Evolutionary conservation across 2,329 filamentous ascomycete genomes (phyloP), one percentile per base, ranked within the genome.

Genomic region (Sporothrix dimorphospora): DNA sequence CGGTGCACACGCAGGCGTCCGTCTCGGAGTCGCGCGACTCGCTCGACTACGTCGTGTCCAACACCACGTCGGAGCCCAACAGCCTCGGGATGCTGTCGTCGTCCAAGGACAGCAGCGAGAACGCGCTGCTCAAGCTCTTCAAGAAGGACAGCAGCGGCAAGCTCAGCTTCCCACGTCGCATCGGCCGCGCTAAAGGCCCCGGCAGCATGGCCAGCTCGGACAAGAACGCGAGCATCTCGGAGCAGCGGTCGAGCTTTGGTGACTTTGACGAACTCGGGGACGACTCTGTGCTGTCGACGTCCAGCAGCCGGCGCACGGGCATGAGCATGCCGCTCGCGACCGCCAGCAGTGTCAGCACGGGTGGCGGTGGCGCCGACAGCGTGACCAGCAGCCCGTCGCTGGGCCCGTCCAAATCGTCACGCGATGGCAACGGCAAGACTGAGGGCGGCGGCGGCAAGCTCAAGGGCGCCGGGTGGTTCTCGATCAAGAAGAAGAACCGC

Each of bases 131-230:
- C 78, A 87, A 90, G 78, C 82, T 91, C 66, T 98, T 91, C 71
- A 87, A 89, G 42, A 91, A 91, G 81, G 87, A 89, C 67, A 90
- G 88, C 78, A 89, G 88, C 7, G 85, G 87, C 79, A 91, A 91
- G 81, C 91, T 91, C 78, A 88, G 87, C 78, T 82, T 90, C 73
- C 85, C 88, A 14, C 88, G 87, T 66, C 79, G 87, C 72, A 77
- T 87, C 79, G 74, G 83, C 78, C 73, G 74, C 24, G 83, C 84
- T 69, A 91, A 88, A 76, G 73, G 67, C 49, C 85, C 86, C 6
- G 85, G 87, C 65, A 89, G 87, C 78, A 83, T 85, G 19, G 84
- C 84, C 66, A 86, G 87, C 75, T 88, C 86, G 69, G 88, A 90
- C 70, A 85, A 85, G 77, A 88, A 87, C 72, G 78, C 82, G 47